Percentiles rank a stretch among this genome's conserved stretches.
These are phyloP conservation scores for Neurospora africana DNA, from an alignment of 495 filamentous ascomycete genomes.

Conservation along the genomic window DNA sequence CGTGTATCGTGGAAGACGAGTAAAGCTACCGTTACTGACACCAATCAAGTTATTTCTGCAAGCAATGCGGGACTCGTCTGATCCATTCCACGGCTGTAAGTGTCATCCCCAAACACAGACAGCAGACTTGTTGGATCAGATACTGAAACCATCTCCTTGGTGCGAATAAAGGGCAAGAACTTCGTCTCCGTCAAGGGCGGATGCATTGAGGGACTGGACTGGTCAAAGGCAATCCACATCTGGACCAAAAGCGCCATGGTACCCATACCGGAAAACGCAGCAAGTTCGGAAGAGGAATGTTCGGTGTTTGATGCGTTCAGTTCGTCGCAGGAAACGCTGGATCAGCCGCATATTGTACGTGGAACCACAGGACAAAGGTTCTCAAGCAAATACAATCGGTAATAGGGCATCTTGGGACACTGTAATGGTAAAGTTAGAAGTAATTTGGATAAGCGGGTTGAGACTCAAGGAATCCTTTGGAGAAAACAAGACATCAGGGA, in stretches of 20 bases:
- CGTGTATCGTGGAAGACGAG: not conserved
- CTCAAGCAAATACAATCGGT: not conserved
- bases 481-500: not conserved
- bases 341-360: conserved; percentile 26
- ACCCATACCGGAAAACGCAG: conserved; percentile 49
- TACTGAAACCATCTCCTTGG: not conserved
- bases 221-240: conserved; percentile 47
- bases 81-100: conserved; percentile 43
- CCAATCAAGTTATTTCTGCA: conserved; percentile 44
- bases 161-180: conserved; percentile 31
- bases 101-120: not conserved
- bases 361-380: conserved; percentile 6
- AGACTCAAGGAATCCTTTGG: not conserved
- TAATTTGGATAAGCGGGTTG: not conserved
- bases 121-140: not conserved
- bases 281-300: conserved; percentile 29
- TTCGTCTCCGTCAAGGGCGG: conserved; percentile 52
- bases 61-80: conserved; percentile 46
- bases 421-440: not conserved
- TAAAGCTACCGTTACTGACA: not conserved
- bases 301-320: conserved; percentile 30
- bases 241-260: conserved; percentile 53
- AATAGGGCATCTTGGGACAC: not conserved
- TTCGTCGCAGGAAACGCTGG: conserved; percentile 24
- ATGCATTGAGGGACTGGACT: conserved; percentile 48